These are phyloP conservation scores for Pyrenophora graminea DNA, from an alignment of 2,329 filamentous ascomycete species.

Conservation along the genomic window DNA sequence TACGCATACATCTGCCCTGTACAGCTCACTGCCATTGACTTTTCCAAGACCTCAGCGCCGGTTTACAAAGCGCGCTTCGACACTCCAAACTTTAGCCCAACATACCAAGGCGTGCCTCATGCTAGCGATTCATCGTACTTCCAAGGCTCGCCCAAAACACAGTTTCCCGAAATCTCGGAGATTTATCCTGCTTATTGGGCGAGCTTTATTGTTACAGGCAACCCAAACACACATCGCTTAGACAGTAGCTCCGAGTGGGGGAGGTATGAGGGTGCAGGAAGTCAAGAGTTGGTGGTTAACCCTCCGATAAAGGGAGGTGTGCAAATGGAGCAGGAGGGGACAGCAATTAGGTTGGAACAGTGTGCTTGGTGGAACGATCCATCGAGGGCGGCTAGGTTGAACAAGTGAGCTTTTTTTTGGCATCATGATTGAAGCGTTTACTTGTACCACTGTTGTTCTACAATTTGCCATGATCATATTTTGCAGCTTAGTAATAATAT, in stretches of 20 bases:
- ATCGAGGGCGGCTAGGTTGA: constrained; percentile 33
- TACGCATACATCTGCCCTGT: constrained; percentile 45
- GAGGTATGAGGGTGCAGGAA: constrained; percentile 24
- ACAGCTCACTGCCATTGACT: constrained; percentile 35
- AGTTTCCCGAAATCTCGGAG: constrained; percentile 37
- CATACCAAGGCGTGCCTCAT: constrained; percentile 40
- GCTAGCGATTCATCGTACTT: constrained; percentile 39
- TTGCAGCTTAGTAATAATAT: no score
- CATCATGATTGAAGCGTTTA: no score
- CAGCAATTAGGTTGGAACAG: constrained; percentile 34
- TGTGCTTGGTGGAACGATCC: constrained; percentile 43
- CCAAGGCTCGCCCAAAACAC: constrained; percentile 31
- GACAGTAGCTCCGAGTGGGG: constrained; percentile 36
- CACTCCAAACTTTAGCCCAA: constrained; percentile 34
- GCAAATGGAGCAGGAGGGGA: constrained; percentile 31
- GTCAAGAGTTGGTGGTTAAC: constrained; percentile 30
- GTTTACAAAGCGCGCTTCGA: constrained; percentile 46
- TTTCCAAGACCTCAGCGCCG: constrained; percentile 27
- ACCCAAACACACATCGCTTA: constrained; percentile 38
- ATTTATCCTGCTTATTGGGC: constrained; percentile 44
- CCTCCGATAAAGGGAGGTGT: constrained; percentile 28
- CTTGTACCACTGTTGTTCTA: no score
- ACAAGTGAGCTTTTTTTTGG: constrained; percentile 26
- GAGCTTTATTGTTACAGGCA: constrained; percentile 42
- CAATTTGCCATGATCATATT: no score